A percentile compares a stretch with the other conserved stretches of the same genome.
phyloP scores from a whole-genome alignment of 164 flowering plant species.

The Echeveria elegans region DNA sequence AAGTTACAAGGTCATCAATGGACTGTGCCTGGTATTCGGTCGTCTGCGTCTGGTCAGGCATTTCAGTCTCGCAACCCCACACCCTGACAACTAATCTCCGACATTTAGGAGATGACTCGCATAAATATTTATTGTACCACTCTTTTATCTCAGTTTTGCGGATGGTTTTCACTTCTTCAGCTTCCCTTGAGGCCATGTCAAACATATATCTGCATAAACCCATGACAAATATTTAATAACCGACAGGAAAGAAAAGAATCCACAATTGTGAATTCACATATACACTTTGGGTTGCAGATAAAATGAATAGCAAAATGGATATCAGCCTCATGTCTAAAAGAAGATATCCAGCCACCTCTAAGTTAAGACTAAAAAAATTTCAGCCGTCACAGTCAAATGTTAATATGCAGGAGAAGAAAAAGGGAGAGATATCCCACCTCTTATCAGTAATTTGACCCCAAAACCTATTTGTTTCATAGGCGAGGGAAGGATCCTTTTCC shows the following conservation, averaged over 20 bases:
- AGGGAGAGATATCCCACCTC: conserved; percentile 34
- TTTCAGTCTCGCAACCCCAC: conserved; percentile 84
- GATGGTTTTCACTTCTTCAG: conserved; percentile 49
- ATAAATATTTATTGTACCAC: conserved; percentile 64
- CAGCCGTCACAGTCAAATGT: no score
- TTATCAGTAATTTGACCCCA: conserved; percentile 82
- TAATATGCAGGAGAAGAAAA: not conserved
- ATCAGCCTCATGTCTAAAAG: no score
- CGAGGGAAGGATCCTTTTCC: conserved; percentile 86
- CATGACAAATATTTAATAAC: not conserved
- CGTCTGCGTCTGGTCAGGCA: no score
- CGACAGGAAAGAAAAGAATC: not conserved
- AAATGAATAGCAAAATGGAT: no score
- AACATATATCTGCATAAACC: conserved; percentile 62
- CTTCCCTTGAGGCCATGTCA: conserved; percentile 66
- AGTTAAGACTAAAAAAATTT: no score
- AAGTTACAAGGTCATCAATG: conserved; percentile 41
- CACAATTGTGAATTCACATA: no score
- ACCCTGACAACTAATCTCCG: conserved; percentile 63
- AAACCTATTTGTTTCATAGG: conserved; percentile 52
- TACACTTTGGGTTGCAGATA: no score
- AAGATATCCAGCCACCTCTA: no score
- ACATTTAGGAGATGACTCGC: conserved; percentile 50
- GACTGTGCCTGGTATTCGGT: conserved; percentile 22
- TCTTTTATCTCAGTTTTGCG: conserved; percentile 53